These are phyloP conservation scores for Cairneyella variabilis DNA, from an alignment of 495 filamentous ascomycete species.

Conservation along the genomic window DNA sequence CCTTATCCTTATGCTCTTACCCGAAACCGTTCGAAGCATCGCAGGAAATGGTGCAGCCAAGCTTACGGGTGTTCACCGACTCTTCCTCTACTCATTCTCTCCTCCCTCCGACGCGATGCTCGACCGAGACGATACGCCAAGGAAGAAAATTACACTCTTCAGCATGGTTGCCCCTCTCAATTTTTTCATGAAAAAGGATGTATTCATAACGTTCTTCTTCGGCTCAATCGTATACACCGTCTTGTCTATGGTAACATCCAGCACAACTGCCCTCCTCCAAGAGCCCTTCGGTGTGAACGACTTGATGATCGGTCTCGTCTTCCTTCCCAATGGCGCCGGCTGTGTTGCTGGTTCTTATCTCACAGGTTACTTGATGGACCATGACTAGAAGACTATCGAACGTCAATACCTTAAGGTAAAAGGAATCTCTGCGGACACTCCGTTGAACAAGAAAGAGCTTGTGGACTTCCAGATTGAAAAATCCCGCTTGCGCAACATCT, in stretches of 20 bases:
- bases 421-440: not conserved
- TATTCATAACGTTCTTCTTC: slow-evolving; percentile 41
- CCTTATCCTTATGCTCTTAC: slow-evolving; percentile 39
- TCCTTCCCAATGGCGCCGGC: slow-evolving; percentile 58
- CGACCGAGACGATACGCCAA: not conserved
- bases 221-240: slow-evolving; percentile 47
- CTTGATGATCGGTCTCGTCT: slow-evolving; percentile 59
- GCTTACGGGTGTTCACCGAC: slow-evolving; percentile 13
- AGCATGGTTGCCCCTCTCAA: slow-evolving; percentile 14
- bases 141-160: slow-evolving; percentile 3
- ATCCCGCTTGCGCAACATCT: slow-evolving; percentile 33
- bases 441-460: slow-evolving; percentile 13
- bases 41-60: slow-evolving; percentile 46
- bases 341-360: slow-evolving; percentile 60
- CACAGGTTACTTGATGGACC: slow-evolving; percentile 56
- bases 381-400: slow-evolving; percentile 44
- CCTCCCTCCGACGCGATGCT: slow-evolving; percentile 1
- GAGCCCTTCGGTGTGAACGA: slow-evolving; percentile 59
- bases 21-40: slow-evolving; percentile 50
- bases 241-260: slow-evolving; percentile 55
- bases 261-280: slow-evolving; percentile 50
- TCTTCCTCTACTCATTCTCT: slow-evolving; percentile 9
- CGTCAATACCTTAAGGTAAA: slow-evolving; percentile 3
- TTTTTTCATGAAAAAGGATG: slow-evolving; percentile 14
- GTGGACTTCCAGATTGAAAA: slow-evolving; percentile 33